A percentile compares a stretch with the other conserved stretches of the same genome.
Evolutionary conservation across 2,329 filamentous ascomycete genomes (phyloP).

Genomic region (Chrysosporium queenslandicum): DNA sequence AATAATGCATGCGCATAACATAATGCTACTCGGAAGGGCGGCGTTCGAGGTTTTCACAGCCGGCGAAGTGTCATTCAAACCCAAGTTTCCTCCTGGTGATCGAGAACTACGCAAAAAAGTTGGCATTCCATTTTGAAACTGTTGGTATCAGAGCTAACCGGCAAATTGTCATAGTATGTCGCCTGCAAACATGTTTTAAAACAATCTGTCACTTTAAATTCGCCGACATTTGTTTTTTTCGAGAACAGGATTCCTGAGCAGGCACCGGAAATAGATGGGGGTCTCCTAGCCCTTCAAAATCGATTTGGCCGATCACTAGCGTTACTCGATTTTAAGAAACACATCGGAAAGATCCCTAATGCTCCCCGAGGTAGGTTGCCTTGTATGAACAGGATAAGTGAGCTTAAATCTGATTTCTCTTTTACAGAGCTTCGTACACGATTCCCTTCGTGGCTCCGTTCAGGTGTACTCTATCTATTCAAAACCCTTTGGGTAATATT

Average conservation of each 20-base stretch:
- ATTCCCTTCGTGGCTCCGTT: neutral
- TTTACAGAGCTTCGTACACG: neutral
- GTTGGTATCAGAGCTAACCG: neutral
- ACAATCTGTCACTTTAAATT: neutral
- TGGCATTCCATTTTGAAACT: neutral
- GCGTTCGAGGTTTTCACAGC: slow-evolving; percentile 6
- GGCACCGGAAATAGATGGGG: slow-evolving; percentile 6
- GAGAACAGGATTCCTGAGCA: slow-evolving; percentile 13
- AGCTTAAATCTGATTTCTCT: neutral
- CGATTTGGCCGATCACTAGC: slow-evolving; percentile 9
- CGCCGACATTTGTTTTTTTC: neutral
- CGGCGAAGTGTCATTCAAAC: slow-evolving; percentile 3
- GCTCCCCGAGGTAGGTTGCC: neutral
- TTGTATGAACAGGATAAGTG: neutral
- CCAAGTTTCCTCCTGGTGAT: neutral
- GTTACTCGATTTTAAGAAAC: slow-evolving; percentile 7
- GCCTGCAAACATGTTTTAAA: neutral
- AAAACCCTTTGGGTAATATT: neutral
- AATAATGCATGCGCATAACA: slow-evolving; percentile 5
- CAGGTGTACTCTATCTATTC: neutral
- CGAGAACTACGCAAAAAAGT: neutral
- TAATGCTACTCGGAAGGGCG: slow-evolving; percentile 9
- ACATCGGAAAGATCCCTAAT: neutral
- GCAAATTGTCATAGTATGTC: neutral
- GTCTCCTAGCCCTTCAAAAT: slow-evolving; percentile 10